Conservation (phyloP, 2,329 filamentous ascomycete genomes). For the Leptographium wingfieldii region DNA sequence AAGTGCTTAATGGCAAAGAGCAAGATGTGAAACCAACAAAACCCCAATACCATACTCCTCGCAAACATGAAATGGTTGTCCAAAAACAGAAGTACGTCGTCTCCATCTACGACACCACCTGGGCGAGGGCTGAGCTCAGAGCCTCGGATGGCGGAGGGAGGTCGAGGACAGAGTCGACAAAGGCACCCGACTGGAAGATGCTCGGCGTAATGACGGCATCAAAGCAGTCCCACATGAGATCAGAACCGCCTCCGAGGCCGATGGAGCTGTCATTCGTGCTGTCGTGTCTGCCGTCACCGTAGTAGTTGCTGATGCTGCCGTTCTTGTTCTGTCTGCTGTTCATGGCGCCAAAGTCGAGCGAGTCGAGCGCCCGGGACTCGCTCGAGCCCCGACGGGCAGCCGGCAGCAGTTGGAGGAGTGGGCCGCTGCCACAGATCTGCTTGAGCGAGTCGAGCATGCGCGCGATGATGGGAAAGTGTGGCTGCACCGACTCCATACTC, state of each 20-base stretch:
- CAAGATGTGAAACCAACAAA: background rate
- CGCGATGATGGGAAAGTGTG: slow-evolving; percentile 5
- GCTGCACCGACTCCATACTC: slow-evolving; percentile 3
- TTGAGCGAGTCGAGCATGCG: slow-evolving; percentile 6
- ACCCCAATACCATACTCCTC: background rate
- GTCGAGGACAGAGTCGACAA: background rate
- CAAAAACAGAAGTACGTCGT: background rate
- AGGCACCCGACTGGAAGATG: background rate
- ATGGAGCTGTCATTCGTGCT: background rate
- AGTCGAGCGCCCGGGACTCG: background rate
- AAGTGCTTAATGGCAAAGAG: too few relatives aligned
- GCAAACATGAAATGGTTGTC: background rate
- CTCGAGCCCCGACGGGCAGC: background rate
- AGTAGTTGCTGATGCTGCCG: background rate
- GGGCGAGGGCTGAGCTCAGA: background rate
- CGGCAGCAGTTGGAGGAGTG: background rate
- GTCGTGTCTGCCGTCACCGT: background rate
- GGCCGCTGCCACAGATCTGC: slow-evolving; percentile 1
- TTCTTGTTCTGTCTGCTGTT: background rate
- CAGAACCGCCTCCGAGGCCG: background rate
- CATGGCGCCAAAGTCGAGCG: background rate
- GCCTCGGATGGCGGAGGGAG: background rate
- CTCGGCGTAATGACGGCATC: background rate
- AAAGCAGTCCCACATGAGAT: background rate
- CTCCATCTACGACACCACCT: background rate